Evolutionary conservation across 2,329 filamentous ascomycete genomes (phyloP).

Genomic region (Colletotrichum tabaci): DNA sequence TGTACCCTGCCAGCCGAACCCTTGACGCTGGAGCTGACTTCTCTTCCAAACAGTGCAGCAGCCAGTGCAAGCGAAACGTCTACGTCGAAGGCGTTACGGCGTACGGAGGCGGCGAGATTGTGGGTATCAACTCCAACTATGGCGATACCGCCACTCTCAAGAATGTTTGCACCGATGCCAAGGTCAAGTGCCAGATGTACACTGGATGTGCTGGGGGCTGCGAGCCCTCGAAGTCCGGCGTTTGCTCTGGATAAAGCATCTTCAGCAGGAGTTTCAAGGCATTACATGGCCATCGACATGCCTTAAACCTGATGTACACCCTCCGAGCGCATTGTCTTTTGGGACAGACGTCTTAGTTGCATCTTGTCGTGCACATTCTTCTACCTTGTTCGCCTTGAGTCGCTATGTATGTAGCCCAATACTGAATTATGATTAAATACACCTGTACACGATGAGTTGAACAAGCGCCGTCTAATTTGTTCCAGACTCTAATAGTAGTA

Average conservation of each 20-base stretch:
- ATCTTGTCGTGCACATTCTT: not conserved
- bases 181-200: conserved; percentile 46
- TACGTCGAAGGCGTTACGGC: conserved; percentile 58
- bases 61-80: conserved; percentile 58
- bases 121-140: conserved; percentile 60
- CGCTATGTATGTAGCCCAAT: not conserved
- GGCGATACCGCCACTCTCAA: conserved; percentile 51
- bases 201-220: conserved; percentile 48
- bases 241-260: conserved; percentile 46
- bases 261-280: not conserved
- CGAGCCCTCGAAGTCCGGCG: conserved; percentile 48
- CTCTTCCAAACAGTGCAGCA: conserved; percentile 30
- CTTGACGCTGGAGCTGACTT: conserved; percentile 17
- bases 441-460: not conserved
- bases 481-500: too few relatives aligned
- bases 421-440: not conserved
- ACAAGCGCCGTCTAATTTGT: too few relatives aligned
- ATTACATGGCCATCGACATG: not conserved
- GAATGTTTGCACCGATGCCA: conserved; percentile 47
- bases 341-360: not conserved
- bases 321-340: not conserved
- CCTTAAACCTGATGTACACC: too few relatives aligned
- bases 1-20: not conserved
- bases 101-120: conserved; percentile 55
- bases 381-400: not conserved